Conservation (phyloP, 1,284 basidiomycete genomes). For the Rhodotorula glutinis region DNA sequence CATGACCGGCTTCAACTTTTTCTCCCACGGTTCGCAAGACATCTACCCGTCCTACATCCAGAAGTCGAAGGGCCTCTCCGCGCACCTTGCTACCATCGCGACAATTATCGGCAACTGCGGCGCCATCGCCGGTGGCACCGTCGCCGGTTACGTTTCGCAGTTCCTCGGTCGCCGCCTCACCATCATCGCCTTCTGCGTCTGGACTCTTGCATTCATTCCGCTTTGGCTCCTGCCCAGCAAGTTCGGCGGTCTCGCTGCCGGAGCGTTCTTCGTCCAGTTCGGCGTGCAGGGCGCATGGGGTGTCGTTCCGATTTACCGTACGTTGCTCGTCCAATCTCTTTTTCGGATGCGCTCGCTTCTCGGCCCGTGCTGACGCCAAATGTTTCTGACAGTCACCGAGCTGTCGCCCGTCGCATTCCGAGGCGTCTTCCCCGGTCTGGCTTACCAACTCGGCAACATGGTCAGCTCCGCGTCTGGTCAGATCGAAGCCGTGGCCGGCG, state of each 20-base stretch:
- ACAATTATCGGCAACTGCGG: conserved; percentile 82
- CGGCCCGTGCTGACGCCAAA: background rate
- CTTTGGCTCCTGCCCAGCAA: conserved; percentile 50
- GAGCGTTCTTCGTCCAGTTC: conserved; percentile 60
- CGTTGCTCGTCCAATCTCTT: too few species aligned
- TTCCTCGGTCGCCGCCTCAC: conserved; percentile 84
- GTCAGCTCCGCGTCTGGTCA: conserved; percentile 81
- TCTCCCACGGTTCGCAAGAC: conserved; percentile 69
- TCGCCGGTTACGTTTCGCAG: conserved; percentile 59
- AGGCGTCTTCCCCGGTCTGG: conserved; percentile 54
- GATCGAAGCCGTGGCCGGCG: conserved; percentile 74
- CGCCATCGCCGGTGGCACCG: conserved; percentile 23
- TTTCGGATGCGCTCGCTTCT: too few species aligned
- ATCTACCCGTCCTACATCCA: conserved; percentile 68
- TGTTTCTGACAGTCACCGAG: conserved; percentile 37
- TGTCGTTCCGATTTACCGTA: background rate
- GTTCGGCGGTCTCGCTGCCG: conserved; percentile 47
- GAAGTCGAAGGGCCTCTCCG: conserved; percentile 46
- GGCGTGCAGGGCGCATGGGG: conserved; percentile 57
- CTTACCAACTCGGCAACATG: conserved; percentile 57
- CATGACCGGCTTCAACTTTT: conserved; percentile 69
- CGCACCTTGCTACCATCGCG: conserved; percentile 67
- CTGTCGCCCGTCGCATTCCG: conserved; percentile 68
- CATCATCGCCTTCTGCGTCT: conserved; percentile 62
- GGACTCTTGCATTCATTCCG: conserved; percentile 49